Base-by-base conservation (phyloP, 2,329 filamentous ascomycete species). In the Fulvia fulva region DNA sequence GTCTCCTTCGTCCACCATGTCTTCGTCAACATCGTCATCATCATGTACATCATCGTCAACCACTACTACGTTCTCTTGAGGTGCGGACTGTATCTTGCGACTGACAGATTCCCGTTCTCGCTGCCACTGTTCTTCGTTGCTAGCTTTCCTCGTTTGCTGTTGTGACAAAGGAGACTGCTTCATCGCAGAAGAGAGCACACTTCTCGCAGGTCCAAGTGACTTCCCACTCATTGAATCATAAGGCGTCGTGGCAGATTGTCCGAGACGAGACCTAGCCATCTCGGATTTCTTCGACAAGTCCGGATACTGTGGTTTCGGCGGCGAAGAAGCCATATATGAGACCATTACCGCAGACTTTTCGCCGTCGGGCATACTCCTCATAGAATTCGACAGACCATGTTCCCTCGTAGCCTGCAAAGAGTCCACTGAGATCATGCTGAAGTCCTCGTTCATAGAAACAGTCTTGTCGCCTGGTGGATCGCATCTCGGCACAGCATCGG, bases 361-460 rank as follows among this genome's bases (percentile, higher is more conserved):
- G 1, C 11, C 46, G 44, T 55, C 51, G 14, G 25, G 55, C 26
- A 56, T 44, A 19, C 43, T 58, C 30, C 57, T 46, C 37, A 63
- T 51, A 19, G 51, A 52, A 25, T 58, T 57, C 23, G 59, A 56
- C 34, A 63, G 56, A 16, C 60, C 67, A 30, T 63, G 63, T 14
- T 61, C 66, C 51, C 65, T 68, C 12, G 68, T 65, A 49, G 67
- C 70, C 32, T 74, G 74, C 30, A 81, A 63, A 1, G 78, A 79
- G 34, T 80, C 76, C 11, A 80, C 69, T 2, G 78, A 80, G 1
- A 81, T 73, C 74, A 81, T 80, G 57, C 76, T 81, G 65, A 81
- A 80, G 54, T 76, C 77, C 62, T 80, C 78, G 59, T 78, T 79
- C 45, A 77, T 72, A 7, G 76, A 67, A n/a, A 79, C 70, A 0